These are phyloP conservation scores for Anthoceros angustus DNA, from an alignment of 225 moss, liverwort and hornwort species.

Conservation along the genomic window DNA sequence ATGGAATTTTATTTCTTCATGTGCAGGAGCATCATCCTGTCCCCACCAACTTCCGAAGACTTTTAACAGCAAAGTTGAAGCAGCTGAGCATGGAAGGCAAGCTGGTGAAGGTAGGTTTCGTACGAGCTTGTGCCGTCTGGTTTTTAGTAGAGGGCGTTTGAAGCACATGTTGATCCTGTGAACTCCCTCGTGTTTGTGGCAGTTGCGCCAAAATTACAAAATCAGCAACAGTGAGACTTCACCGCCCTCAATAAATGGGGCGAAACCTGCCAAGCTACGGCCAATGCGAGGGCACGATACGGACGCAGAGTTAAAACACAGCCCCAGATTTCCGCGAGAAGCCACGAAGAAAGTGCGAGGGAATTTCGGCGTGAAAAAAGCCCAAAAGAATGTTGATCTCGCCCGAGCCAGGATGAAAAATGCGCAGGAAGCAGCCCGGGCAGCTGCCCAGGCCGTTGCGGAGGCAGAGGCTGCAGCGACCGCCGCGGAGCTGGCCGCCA, in stretches of 20 bases:
- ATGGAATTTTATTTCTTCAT: no score
- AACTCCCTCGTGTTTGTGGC: neutral
- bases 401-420: conserved; percentile 73
- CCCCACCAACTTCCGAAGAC: conserved; percentile 92
- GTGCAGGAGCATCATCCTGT: conserved; percentile 92
- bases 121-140: neutral
- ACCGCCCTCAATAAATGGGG: conserved; percentile 29
- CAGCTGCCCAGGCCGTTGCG: conserved; percentile 86
- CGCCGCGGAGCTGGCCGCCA: conserved; percentile 86
- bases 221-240: conserved; percentile 43
- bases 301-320: conserved; percentile 53
- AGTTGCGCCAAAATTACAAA: conserved; percentile 87
- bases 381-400: conserved; percentile 62
- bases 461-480: conserved; percentile 94
- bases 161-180: no score
- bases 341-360: conserved; percentile 66
- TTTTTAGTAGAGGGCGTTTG: neutral
- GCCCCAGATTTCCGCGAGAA: conserved; percentile 79
- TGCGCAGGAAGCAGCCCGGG: conserved; percentile 92
- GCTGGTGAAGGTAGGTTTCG: conserved; percentile 67
- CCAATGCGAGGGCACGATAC: conserved; percentile 65
- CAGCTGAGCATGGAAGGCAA: conserved; percentile 72
- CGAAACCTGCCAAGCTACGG: conserved; percentile 44
- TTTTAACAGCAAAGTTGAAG: conserved; percentile 89
- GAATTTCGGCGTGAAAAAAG: conserved; percentile 46